Evolutionary conservation across 208 protist species (phyloP).

Genomic region (Polymyxa betae): DNA sequence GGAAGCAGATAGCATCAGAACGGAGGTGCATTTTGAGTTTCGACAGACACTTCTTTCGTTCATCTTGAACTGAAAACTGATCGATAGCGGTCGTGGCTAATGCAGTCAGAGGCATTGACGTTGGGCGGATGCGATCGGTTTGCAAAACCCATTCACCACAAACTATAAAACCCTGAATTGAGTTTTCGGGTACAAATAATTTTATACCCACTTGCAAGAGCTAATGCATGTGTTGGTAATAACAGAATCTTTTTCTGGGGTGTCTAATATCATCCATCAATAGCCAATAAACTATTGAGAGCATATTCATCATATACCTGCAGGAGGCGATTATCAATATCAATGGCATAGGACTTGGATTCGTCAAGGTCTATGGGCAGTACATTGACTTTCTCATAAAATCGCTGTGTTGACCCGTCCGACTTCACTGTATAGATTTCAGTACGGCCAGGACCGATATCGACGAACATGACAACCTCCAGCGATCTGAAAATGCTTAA

Average conservation of each 20-base stretch:
- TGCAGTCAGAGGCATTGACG: slow-evolving; percentile 29
- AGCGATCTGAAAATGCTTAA: background rate
- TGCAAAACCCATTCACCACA: slow-evolving; percentile 39
- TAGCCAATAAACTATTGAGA: background rate
- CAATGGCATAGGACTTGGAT: background rate
- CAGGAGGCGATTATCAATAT: slow-evolving; percentile 27
- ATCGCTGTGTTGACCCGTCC: slow-evolving; percentile 4
- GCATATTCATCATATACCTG: background rate
- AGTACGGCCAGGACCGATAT: background rate
- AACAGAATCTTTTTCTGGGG: slow-evolving; percentile 14
- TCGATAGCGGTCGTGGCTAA: slow-evolving; percentile 9
- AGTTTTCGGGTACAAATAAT: background rate
- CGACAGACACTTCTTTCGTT: background rate
- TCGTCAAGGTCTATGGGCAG: background rate
- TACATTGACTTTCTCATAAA: background rate
- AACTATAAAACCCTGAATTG: background rate
- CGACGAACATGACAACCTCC: background rate
- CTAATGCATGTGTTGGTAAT: background rate
- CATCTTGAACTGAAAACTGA: background rate
- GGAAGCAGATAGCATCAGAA: slow-evolving; percentile 40
- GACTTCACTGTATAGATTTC: background rate
- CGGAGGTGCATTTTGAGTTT: slow-evolving; percentile 29
- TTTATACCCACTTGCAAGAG: background rate
- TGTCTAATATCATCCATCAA: background rate
- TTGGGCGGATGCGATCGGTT: background rate